Conservation (phyloP, 2,329 filamentous ascomycete species). For the Aureobasidium subglaciale region DNA sequence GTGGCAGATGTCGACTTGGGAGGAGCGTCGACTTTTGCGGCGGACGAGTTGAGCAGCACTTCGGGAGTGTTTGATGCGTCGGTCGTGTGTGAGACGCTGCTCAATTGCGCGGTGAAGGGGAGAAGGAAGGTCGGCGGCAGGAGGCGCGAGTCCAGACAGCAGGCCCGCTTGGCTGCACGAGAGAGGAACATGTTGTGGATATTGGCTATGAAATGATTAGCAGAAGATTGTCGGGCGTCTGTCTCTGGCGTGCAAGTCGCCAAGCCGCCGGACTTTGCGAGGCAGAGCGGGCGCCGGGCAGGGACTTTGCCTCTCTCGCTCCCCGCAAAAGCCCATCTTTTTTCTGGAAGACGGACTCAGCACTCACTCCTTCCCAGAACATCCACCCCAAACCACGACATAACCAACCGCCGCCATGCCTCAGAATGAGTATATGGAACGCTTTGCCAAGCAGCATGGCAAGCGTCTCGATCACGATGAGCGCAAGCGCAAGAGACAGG, state of each 20-base stretch:
- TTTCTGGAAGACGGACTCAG: no score
- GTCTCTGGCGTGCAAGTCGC: neutral
- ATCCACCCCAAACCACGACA: slow-evolving; percentile 1
- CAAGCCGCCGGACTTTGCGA: neutral
- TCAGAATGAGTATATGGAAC: slow-evolving; percentile 74
- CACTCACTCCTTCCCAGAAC: neutral
- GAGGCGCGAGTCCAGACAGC: slow-evolving; percentile 50
- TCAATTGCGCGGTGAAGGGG: slow-evolving; percentile 43
- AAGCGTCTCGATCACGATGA: slow-evolving; percentile 74
- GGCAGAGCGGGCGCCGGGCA: neutral
- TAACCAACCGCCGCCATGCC: slow-evolving; percentile 45
- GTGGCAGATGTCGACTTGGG: neutral
- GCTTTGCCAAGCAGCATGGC: slow-evolving; percentile 59
- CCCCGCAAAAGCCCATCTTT: slow-evolving; percentile 3
- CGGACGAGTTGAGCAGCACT: slow-evolving; percentile 9
- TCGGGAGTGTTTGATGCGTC: slow-evolving; percentile 29
- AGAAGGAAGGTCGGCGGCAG: slow-evolving; percentile 48
- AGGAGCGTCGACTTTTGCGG: slow-evolving; percentile 6
- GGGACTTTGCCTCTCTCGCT: slow-evolving; percentile 4
- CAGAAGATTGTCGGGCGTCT: neutral
- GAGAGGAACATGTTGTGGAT: slow-evolving; percentile 32
- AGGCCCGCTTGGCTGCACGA: slow-evolving; percentile 55
- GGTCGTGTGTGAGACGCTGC: slow-evolving; percentile 35
- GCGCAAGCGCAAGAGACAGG: slow-evolving; percentile 74
- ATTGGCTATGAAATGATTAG: neutral